Evolutionary conservation across 805 yeast species (phyloP).

Genomic region (Candida nemodendra): DNA sequence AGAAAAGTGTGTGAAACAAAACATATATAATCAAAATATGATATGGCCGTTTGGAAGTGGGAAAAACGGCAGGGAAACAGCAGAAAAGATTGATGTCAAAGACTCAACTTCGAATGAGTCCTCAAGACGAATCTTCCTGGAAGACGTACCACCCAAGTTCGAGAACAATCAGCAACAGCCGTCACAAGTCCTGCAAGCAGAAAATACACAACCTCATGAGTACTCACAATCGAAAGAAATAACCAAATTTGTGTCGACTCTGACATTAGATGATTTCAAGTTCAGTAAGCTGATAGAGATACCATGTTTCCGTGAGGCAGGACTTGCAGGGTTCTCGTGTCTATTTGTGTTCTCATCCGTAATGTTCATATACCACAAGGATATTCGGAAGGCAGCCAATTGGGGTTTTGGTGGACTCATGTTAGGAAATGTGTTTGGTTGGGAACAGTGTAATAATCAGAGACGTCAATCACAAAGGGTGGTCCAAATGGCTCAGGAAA

Average conservation of each 20-base stretch:
- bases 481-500: conserved; percentile 66
- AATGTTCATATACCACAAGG: conserved; percentile 65
- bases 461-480: conserved; percentile 65
- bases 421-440: conserved; percentile 77
- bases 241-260: conserved; percentile 22
- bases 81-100: no score
- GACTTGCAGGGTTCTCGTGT: conserved; percentile 69
- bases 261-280: conserved; percentile 51
- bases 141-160: conserved; percentile 54
- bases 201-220: conserved; percentile 4
- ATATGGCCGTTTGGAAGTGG: conserved; percentile 27
- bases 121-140: conserved; percentile 37
- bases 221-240: conserved; percentile 24
- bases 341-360: conserved; percentile 69
- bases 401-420: conserved; percentile 84
- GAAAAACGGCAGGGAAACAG: no score
- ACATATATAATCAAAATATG: no score
- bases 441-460: conserved; percentile 87
- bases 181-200: conserved; percentile 17
- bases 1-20: no score
- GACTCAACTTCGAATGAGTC: conserved; percentile 5
- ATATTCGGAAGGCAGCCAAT: conserved; percentile 60
- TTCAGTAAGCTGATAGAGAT: conserved; percentile 51
- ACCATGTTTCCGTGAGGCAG: conserved; percentile 82
- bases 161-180: conserved; percentile 9